Evolutionary conservation across 1,284 basidiomycete genomes (phyloP).

Genomic region (Pseudozyma tsukubaensis): DNA sequence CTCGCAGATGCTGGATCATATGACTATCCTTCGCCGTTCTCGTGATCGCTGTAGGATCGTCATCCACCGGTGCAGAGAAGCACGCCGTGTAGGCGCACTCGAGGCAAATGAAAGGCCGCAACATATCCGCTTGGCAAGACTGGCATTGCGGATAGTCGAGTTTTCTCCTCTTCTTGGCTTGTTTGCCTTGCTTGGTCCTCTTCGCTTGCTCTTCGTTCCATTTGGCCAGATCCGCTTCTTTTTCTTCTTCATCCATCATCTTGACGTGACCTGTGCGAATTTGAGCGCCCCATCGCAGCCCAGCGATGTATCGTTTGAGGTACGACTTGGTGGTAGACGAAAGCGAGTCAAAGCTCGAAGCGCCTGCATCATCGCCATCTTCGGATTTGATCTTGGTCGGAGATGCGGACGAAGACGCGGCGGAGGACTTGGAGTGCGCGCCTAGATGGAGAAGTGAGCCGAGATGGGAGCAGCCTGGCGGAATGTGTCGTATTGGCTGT

Average conservation of each 20-base stretch:
- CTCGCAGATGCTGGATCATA: constrained; percentile 43
- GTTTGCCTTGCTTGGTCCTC: constrained; percentile 38
- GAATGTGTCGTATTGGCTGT: constrained; percentile 20
- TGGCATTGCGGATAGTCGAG: constrained; percentile 64
- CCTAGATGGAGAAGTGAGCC: constrained; percentile 27
- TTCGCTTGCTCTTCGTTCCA: constrained; percentile 16
- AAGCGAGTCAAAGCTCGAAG: constrained; percentile 29
- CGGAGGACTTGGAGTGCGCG: constrained; percentile 1
- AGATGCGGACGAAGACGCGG: background rate
- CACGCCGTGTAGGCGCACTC: constrained; percentile 61
- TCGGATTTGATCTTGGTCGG: constrained; percentile 42
- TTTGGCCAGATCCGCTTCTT: constrained; percentile 26
- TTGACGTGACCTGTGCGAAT: constrained; percentile 54
- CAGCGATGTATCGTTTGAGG: constrained; percentile 55
- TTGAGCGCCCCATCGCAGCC: constrained; percentile 56
- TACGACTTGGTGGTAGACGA: constrained; percentile 17
- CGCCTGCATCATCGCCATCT: constrained; percentile 18
- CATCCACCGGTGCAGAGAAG: constrained; percentile 45
- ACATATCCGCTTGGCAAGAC: constrained; percentile 53
- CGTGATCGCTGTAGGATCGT: constrained; percentile 20
- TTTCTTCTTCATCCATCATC: constrained; percentile 47
- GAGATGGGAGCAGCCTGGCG: constrained; percentile 40
- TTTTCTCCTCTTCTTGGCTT: constrained; percentile 19
- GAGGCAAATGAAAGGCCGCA: constrained; percentile 65
- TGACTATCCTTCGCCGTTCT: constrained; percentile 33